Base-by-base conservation (phyloP, 139 green algal genomes). In the Coccomyxa sp. region DNA sequence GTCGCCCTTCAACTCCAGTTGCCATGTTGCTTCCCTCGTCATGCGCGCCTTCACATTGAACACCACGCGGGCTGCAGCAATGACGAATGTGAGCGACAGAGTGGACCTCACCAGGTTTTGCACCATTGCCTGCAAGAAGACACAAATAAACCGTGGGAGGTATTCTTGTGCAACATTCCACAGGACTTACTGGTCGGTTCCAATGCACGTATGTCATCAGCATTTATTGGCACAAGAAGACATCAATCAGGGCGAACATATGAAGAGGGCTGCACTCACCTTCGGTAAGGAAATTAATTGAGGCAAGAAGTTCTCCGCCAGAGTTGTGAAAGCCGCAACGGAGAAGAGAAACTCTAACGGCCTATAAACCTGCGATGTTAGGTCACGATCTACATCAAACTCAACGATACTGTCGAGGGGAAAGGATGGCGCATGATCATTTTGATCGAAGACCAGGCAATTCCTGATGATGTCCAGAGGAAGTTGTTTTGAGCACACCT, bases 21-120 rank as follows among this genome's bases (percentile, higher is more conserved):
- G 84, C 90, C 90, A 93, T 3, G 79, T 81, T 14, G 84, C 81
- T 80, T 93, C 90, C 28, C 86, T 59, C 28, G 75, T 82, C 76
- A 95, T 95, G 60, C 93, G 85, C 0, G 81, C 87, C 86, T 98
- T 98, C 67, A 98, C 88, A 90, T 95, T 97, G 88, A 96, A 96
- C 38, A 96, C 90, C 66, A 97, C 93, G 9, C 86, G 89, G 15
- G 92, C 90, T 0, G 93, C 89, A 0, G 93, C 89, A 51, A 96
- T 88, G 59, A 98, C 93, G 88, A 97, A 97, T 32, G 89, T 95
- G 31, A 96, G 88, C 28, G 90, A 95, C 74, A 97, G 88, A 23
- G 94, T 95, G 66, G 90, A 93, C 28, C 91, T 90, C 58, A 97
- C 94, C 78, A 97, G 84, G 31, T 85, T 91, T 58, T 90, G 87